Evolutionary conservation across 1,284 basidiomycete genomes (phyloP).

Genomic region (Leccinum griseonigrum): DNA sequence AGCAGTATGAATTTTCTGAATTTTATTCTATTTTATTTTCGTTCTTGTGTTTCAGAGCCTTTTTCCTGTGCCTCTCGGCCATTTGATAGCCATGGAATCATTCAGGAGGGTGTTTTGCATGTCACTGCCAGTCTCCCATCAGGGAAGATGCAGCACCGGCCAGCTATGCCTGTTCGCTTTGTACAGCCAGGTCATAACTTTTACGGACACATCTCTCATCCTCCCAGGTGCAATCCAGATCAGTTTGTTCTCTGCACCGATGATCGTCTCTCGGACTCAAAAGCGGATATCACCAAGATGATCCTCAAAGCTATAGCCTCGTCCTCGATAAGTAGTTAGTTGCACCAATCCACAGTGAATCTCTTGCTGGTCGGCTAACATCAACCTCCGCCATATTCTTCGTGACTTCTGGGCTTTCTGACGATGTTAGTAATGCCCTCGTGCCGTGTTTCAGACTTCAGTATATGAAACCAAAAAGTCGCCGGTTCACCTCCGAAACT

Average conservation of each 20-base stretch:
- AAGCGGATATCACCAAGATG: background rate
- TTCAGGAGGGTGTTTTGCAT: background rate
- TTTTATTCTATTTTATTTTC: background rate
- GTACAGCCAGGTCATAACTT: background rate
- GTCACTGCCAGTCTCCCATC: background rate
- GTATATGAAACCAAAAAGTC: background rate
- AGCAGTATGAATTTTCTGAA: background rate
- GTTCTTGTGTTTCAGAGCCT: background rate
- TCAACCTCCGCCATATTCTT: background rate
- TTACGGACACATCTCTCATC: background rate
- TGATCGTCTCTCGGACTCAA: background rate
- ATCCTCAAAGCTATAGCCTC: background rate
- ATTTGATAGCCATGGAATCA: background rate
- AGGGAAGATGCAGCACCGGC: background rate
- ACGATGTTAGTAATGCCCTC: background rate
- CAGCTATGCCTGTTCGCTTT: background rate
- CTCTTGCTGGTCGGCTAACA: background rate
- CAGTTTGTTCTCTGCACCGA: background rate
- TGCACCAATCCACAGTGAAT: background rate
- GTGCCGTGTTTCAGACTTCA: background rate
- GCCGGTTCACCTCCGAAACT: background rate
- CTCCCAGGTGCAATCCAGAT: background rate
- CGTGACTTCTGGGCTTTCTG: background rate
- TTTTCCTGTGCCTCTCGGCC: background rate
- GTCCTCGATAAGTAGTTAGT: background rate